Conservation (phyloP, 2,329 filamentous ascomycete genomes). For the Mycosphaerella arachidis region DNA sequence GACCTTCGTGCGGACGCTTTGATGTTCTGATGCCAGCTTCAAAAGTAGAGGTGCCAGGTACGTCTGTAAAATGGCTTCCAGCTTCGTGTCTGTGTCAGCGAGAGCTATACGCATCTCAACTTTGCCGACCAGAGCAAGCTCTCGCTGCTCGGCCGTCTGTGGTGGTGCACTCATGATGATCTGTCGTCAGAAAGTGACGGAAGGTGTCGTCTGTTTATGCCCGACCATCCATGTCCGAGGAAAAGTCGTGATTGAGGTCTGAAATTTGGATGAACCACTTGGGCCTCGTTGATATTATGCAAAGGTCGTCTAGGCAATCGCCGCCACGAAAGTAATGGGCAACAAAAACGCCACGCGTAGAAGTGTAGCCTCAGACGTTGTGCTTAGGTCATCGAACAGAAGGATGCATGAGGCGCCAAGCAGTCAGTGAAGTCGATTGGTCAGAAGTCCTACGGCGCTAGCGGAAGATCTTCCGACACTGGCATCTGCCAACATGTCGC, state of each 20-base stretch:
- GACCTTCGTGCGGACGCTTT: slow-evolving; percentile 74
- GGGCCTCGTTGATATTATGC: neutral
- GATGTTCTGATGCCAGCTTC: slow-evolving; percentile 78
- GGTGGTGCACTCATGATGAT: slow-evolving; percentile 9
- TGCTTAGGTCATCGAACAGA: neutral
- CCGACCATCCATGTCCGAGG: neutral
- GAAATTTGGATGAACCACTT: neutral
- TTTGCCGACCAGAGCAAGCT: slow-evolving; percentile 77
- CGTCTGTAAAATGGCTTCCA: slow-evolving; percentile 70
- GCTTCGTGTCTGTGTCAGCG: slow-evolving; percentile 76
- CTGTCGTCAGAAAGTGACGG: neutral
- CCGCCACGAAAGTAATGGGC: neutral
- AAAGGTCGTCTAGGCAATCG: neutral
- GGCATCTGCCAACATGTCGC: no score
- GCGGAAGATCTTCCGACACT: no score
- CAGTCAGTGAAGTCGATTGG: neutral
- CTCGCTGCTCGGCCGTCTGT: slow-evolving; percentile 55
- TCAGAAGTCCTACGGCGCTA: neutral
- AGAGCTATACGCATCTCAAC: slow-evolving; percentile 80
- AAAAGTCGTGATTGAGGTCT: neutral
- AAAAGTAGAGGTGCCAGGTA: slow-evolving; percentile 79
- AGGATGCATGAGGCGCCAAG: neutral
- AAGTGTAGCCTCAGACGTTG: neutral
- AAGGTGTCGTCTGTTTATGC: neutral
- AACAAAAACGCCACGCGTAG: neutral